phyloP scores from a whole-genome alignment of 306 rosid species.

The Vigna angularis region DNA sequence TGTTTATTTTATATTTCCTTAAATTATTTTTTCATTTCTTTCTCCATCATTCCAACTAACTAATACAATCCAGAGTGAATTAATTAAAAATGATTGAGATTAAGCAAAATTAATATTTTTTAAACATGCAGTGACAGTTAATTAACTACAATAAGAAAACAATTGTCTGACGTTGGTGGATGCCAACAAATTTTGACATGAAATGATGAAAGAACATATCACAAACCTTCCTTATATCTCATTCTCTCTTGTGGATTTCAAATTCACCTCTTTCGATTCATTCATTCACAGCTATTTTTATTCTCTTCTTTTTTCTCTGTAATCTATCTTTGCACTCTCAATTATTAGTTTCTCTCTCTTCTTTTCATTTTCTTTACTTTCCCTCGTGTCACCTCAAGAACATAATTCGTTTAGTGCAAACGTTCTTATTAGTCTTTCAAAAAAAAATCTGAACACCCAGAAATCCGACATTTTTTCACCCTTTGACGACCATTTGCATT shows the following conservation, averaged over 20 bases:
- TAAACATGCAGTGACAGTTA: not conserved
- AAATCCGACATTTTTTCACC: slow-evolving; percentile 12
- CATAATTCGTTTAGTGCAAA: not conserved
- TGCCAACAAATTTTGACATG: slow-evolving; percentile 32
- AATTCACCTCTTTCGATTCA: slow-evolving; percentile 37
- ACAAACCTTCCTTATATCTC: slow-evolving; percentile 16
- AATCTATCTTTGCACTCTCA: not conserved
- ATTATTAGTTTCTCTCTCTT: slow-evolving; percentile 11
- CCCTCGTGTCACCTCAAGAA: not conserved
- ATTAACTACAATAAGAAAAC: not conserved
- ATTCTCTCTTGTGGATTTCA: slow-evolving; percentile 29
- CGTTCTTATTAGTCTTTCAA: not conserved
- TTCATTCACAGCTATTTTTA: slow-evolving; percentile 32
- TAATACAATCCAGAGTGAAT: not conserved
- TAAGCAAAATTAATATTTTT: not conserved
- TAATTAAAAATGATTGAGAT: not conserved
- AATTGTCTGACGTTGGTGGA: not conserved
- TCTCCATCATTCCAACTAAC: not conserved
- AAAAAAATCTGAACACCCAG: not conserved
- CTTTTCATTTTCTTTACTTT: not conserved
- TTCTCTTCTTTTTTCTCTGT: not conserved
- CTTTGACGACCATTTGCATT: slow-evolving; percentile 10
- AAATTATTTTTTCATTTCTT: no score
- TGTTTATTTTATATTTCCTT: no score
- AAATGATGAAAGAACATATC: not conserved